Percentiles rank a stretch among this genome's conserved stretches.
Evolutionary conservation across 805 yeast species (phyloP).

Genomic region (Teunomyces pallodes): DNA sequence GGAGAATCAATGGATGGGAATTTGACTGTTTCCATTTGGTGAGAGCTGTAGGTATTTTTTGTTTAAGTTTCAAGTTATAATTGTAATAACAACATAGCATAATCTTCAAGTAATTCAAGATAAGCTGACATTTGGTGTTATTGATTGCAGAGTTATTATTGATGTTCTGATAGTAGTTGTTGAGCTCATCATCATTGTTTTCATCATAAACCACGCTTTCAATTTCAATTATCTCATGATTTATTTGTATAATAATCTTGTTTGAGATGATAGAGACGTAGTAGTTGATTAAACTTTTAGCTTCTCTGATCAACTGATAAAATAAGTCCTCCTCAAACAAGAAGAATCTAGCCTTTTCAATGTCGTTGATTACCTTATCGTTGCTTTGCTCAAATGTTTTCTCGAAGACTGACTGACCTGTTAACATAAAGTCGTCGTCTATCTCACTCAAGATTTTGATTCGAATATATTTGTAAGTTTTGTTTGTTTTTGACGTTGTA

Average conservation of each 20-base stretch:
- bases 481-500: slow-evolving; percentile 25
- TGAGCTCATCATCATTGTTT: slow-evolving; percentile 37
- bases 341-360: slow-evolving; percentile 66
- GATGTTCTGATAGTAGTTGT: slow-evolving; percentile 28
- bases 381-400: slow-evolving; percentile 37
- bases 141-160: slow-evolving; percentile 28
- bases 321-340: slow-evolving; percentile 89
- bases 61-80: slow-evolving; percentile 41
- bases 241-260: slow-evolving; percentile 62
- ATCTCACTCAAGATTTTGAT: slow-evolving; percentile 58
- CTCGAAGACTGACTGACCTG: slow-evolving; percentile 53
- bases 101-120: slow-evolving; percentile 52
- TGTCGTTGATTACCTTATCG: slow-evolving; percentile 48
- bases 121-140: slow-evolving; percentile 50
- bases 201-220: slow-evolving; percentile 53
- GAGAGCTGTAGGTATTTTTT: slow-evolving; percentile 46
- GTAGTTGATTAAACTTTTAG: slow-evolving; percentile 62
- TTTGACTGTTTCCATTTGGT: slow-evolving; percentile 44
- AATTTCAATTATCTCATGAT: slow-evolving; percentile 67
- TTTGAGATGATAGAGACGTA: slow-evolving; percentile 65
- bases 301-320: slow-evolving; percentile 73
- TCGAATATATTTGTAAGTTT: slow-evolving; percentile 48
- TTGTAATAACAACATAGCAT: slow-evolving; percentile 61
- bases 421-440: slow-evolving; percentile 51
- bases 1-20: slow-evolving; percentile 46